Evolutionary conservation across 139 green algal species (phyloP).

Genomic region (Tetradesmus lagerheimii): DNA sequence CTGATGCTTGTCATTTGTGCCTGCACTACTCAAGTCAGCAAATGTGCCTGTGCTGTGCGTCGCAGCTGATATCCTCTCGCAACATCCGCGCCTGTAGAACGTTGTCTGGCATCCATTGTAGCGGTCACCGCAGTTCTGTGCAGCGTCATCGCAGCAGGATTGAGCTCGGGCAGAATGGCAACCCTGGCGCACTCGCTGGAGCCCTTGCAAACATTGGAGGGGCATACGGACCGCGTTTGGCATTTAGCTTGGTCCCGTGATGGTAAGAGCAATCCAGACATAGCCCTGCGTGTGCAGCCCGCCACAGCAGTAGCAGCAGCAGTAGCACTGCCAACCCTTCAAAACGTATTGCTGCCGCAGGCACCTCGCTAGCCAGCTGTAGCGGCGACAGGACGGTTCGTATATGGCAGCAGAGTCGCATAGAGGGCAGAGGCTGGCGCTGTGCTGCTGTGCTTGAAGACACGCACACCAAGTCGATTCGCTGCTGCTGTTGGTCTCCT

Average conservation of each 20-base stretch:
- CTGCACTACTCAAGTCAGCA: background rate
- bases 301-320: background rate
- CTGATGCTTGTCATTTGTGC: background rate
- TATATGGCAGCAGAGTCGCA: constrained; percentile 77
- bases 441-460: constrained; percentile 88
- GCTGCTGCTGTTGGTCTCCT: constrained; percentile 88
- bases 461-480: constrained; percentile 83
- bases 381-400: constrained; percentile 92
- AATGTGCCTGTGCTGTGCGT: background rate
- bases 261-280: constrained; percentile 57
- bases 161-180: constrained; percentile 21
- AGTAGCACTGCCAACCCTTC: background rate
- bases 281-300: background rate
- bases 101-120: background rate
- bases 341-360: constrained; percentile 54
- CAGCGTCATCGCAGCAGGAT: background rate
- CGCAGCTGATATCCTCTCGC: background rate
- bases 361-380: constrained; percentile 88
- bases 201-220: constrained; percentile 70
- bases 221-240: constrained; percentile 89
- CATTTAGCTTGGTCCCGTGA: constrained; percentile 85
- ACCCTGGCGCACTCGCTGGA: constrained; percentile 1
- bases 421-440: constrained; percentile 57
- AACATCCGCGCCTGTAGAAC: background rate
- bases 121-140: background rate